Evolutionary conservation across 805 yeast species (phyloP), one percentile per base, ranked within the genome.

Genomic region (Candida awuae): DNA sequence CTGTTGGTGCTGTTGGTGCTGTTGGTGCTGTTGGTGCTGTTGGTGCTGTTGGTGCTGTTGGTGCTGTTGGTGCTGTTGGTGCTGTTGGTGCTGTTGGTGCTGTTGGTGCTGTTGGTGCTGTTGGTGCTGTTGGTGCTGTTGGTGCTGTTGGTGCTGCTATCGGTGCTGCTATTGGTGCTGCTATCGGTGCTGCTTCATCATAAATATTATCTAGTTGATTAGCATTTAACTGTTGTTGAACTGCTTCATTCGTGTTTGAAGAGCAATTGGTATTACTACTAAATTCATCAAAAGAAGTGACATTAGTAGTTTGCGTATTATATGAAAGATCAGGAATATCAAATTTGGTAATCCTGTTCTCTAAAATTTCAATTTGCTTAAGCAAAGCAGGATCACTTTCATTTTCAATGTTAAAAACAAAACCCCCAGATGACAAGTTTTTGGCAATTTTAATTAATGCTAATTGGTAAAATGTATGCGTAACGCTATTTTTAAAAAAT

Each of bases 351-450:
- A 35, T 27, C 8, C 15, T 29, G 19, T 32, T 10, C 18, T 35
- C 37, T 9, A 40, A 23, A 8, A 16, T 6, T 28, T 31, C 29
- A 10, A 40, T 21, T 40, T 15, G 31, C 4, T n/a, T 10, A 16
- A 35, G n/a, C 8, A 31, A 39, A 14, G 8, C n/a, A 4, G 15
- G 14, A 21, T 27, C 17, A 6, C 9, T 27, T 12, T 32, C 34
- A 7, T 8, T 7, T 1, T 3, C 2, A 1, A 35, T 2, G 23
- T 21, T 25, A 18, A 40, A 40, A 9, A n/a, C 15, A 5, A 40
- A 6, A 3, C 39, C 39, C 17, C 15, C 26, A 7, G 5, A 10
- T 8, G 39, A 29, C 8, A 40, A 20, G 18, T 20, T 30, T 17
- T 35, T 33, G 3, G 19, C n/a, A 19, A 40, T 17, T 28, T 30